A percentile compares a stretch with the other conserved stretches of the same genome.
Evolutionary conservation across 192 early-diverging fungal species (phyloP).

Genomic region (Chytriomyces confervae): DNA sequence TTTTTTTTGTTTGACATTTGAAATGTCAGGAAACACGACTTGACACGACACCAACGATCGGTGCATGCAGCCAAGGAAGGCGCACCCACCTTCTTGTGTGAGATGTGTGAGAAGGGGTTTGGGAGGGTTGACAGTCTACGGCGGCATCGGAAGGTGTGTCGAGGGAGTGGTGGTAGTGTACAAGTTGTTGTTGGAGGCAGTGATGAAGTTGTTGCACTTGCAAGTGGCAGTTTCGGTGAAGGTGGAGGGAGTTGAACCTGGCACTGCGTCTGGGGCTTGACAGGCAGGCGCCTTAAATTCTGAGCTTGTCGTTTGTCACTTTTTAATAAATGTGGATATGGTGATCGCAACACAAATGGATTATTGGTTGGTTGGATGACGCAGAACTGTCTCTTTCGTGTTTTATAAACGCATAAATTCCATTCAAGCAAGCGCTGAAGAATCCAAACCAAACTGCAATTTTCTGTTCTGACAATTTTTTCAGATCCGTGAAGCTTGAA

Average conservation of each 20-base stretch:
- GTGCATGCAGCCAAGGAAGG: constrained; percentile 1
- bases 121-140: neutral
- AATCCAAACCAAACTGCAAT: no score
- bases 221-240: neutral
- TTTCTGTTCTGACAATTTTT: no score
- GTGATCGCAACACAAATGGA: no score
- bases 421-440: no score
- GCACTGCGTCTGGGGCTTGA: neutral
- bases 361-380: no score
- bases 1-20: no score
- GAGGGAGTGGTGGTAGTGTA: neutral
- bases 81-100: neutral
- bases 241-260: neutral
- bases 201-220: neutral
- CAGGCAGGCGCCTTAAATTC: neutral
- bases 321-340: no score
- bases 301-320: neutral
- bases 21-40: constrained; percentile 4
- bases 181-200: neutral
- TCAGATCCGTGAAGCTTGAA: no score
- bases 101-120: constrained; percentile 10
- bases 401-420: no score
- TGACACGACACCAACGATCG: neutral
- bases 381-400: no score
- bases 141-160: constrained; percentile 15